phyloP scores from a whole-genome alignment of 2,329 filamentous ascomycete genomes.

The Dothideomycetidae sp. region DNA sequence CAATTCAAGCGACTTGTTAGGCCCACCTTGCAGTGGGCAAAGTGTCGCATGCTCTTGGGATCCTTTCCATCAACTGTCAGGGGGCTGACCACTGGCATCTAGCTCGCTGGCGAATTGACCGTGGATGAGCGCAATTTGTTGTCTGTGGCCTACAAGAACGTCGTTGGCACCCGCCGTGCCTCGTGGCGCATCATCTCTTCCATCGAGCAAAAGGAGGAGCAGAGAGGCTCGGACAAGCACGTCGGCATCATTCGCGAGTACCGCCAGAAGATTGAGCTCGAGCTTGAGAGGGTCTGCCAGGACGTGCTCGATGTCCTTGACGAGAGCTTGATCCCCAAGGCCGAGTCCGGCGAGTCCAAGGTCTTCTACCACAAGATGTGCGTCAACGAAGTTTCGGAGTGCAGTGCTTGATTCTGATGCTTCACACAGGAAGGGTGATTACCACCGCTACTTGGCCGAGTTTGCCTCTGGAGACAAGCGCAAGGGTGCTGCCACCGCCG shows the following conservation, averaged over 20 bases:
- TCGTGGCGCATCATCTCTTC: conserved; percentile 99
- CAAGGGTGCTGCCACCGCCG: conserved; percentile 72
- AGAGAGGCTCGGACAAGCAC: conserved; percentile 93
- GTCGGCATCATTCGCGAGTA: conserved; percentile 89
- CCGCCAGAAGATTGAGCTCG: conserved; percentile 84
- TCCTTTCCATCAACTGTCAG: too few relatives aligned
- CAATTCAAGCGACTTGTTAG: too few relatives aligned
- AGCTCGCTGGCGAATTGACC: conserved; percentile 53
- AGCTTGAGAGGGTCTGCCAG: conserved; percentile 11
- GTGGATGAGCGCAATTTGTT: conserved; percentile 77
- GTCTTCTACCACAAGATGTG: conserved; percentile 99
- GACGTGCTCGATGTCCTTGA: conserved; percentile 65
- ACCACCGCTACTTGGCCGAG: conserved; percentile 90
- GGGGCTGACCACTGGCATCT: conserved; percentile 7
- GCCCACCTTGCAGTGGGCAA: too few relatives aligned
- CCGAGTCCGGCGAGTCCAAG: conserved; percentile 94
- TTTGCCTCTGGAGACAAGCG: conserved; percentile 87
- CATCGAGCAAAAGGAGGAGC: conserved; percentile 99
- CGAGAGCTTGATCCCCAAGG: conserved; percentile 85
- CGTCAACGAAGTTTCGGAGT: conserved; percentile 25
- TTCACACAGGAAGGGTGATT: conserved; percentile 77
- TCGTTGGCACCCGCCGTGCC: conserved; percentile 92
- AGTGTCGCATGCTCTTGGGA: too few relatives aligned
- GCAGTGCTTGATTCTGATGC: not conserved
- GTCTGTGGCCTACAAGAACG: conserved; percentile 99